Base-by-base conservation (phyloP, 1,139 yeast genomes). In the Yamadazyma spencermartinsiae region DNA sequence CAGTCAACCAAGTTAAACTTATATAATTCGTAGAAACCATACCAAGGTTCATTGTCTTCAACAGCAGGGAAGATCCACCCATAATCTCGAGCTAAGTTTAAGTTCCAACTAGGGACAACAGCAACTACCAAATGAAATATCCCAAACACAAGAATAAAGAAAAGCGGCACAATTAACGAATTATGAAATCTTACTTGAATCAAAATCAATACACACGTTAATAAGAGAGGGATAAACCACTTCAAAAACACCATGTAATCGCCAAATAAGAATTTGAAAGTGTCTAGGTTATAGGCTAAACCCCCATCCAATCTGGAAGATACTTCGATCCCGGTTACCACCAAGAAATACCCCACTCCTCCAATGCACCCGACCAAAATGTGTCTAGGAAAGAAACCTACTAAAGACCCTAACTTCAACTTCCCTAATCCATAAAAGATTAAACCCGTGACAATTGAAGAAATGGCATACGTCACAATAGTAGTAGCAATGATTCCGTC, bases 291-390 rank as follows among this genome's bases (percentile, higher is more conserved):
- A 56, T 87, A 89, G 37, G 71, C 75, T 35, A 90, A 61, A 4
- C 87, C 82, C 7, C 94, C 92, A 39, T 79, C 82, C 29, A 87
- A 63, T 43, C 96, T 72, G 0, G 96, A 82, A 9, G 89, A 77
- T 1, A 92, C 96, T 56, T 90, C 98, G 24, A 92, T 65, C 2
- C 96, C 98, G 0, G 98, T 92, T 2, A 87, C 83, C 2, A 90
- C 68, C 46, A 92, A 71, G 61, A 92, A 92, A 64, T 86, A 90
- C 1, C 98, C 98, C 35, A 92, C 98, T 52, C 98, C 98, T 33
- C 98, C 98, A 52, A 92, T 90, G 60, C 98, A 92, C 1, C 98
- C 98, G 19, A 92, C 95, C 31, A 92, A 72, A 41, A 92, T 92
- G 58, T 92, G 98, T 47, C 98, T 74, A 0, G 98, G 98, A 68